Evolutionary conservation across 2,329 filamentous ascomycete genomes (phyloP).

Genomic region (Colletotrichum sublineola): DNA sequence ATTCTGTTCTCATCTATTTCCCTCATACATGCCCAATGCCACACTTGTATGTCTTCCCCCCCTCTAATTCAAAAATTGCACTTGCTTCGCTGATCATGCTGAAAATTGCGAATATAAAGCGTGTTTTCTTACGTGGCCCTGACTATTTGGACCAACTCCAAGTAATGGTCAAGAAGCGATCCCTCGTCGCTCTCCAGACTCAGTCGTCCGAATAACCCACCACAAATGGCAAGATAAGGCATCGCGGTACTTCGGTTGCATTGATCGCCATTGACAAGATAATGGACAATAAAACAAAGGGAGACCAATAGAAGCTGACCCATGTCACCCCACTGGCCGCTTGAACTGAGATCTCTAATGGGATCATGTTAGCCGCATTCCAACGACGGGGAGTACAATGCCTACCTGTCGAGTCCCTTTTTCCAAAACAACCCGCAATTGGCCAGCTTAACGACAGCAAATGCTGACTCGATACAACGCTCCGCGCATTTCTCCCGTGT

Average conservation of each 20-base stretch:
- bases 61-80: not conserved
- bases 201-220: constrained; percentile 23
- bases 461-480: constrained; percentile 29
- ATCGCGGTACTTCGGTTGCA: constrained; percentile 20
- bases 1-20: not conserved
- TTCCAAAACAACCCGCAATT: constrained; percentile 33
- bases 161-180: constrained; percentile 31
- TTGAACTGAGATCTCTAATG: constrained; percentile 23
- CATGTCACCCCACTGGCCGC: constrained; percentile 30
- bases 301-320: constrained; percentile 35
- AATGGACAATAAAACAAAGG: constrained; percentile 37
- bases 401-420: constrained; percentile 26
- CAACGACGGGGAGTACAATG: too few species aligned
- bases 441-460: constrained; percentile 30
- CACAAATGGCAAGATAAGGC: constrained; percentile 35
- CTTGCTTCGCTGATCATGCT: constrained; percentile 6
- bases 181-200: constrained; percentile 27
- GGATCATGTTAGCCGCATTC: not conserved
- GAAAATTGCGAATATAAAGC: too few species aligned
- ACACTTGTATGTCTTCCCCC: not conserved
- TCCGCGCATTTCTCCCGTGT: constrained; percentile 26
- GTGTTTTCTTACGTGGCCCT: not conserved
- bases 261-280: constrained; percentile 28
- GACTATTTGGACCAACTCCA: constrained; percentile 27
- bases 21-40: rapidly evolving